Evolutionary conservation across 306 rosid species (phyloP), one percentile per base, ranked within the genome.

Genomic region (Heteromeles arbutifolia): DNA sequence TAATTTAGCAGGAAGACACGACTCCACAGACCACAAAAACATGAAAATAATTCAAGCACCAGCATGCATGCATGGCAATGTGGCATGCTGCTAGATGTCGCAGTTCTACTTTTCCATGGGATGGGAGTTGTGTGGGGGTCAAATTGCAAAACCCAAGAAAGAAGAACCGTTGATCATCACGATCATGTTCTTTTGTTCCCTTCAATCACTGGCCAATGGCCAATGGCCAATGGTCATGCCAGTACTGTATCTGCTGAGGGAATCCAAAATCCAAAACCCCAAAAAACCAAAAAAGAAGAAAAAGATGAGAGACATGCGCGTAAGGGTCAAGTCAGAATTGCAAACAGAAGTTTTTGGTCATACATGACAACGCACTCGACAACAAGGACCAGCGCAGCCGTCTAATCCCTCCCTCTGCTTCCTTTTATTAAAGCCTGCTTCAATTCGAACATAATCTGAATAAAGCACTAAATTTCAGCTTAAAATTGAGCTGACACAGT

Each of bases 321-420:
- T 76, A 85, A 87, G 82, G 84, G 86, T 82, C 88, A 82, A 86
- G 85, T 87, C 90, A 91, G 91, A 84, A 75, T 52, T 57, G 45
- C 32, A 44, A 76, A 50, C 58, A 68, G 62, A 2, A 4, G 13
- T 4, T 24, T 24, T 61, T 45, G 68, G 52, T 50, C 43, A 11
- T 64, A 9, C 1, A 34, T 50, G 6, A 2, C 11, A 25, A 25
- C 24, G 21, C 18, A 14, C 78, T 65, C 88, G 86, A 87, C 90
- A 87, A 67, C 74, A 69, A 82, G 78, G 67, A 74, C 86, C 59
- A 75, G 34, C 74, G 6, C 83, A 79, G 90, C 88, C 88, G 90
- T 78, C 80, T 78, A 77, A 48, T 58, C 73, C 31, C 26, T 57
- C 29, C 19, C 26, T 45, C 29, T 8, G 77, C 45, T 10, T 26